Base-by-base conservation (phyloP, 306 rosid genomes). In the Vachellia pachyceras region DNA sequence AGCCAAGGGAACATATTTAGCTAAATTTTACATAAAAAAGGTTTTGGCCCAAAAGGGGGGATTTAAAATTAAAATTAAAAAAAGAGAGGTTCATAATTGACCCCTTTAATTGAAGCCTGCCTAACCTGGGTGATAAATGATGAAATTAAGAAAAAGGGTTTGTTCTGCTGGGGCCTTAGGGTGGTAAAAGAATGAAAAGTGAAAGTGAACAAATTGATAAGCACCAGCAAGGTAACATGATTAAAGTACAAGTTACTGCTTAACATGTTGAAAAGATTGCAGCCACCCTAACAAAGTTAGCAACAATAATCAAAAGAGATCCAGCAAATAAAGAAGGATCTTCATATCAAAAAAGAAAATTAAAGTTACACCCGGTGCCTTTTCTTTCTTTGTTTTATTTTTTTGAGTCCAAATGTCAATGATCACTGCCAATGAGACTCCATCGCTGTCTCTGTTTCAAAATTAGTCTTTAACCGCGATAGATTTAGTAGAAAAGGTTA, bases 151-250 rank as follows among this genome's bases (percentile, higher is more conserved):
- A 3, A 13, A n/a, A n/a, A 13, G 33, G 10, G 11, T 44, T 2
- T 10, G 52, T 40, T 3, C 20, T 39, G 50, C 3, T 39, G 0
- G 6, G 49, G n/a, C 4, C 5, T 37, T 6, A 37, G 57, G 57
- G 57, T 5, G 57, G 15, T 4, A 49, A 49, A 49, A 49, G 73
- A n/a, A n/a, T 11, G 0, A 69, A 69, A 42, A 42, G 54, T 22
- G 39, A 69, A 69, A 69, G 74, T 8, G 33, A 5, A 69, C 74
- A 69, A 69, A 44, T 42, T 69, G 73, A 68, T 68, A 10, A 41
- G 18, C 25, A n/a, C 18, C 7, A n/a, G 3, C 33, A 68, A 41
- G 17, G 41, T 3, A 68, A 68, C 8, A 68, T 41, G 54, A 69
- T 42, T 69, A 69, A 69, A 42, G 73, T 20, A 20, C 3, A 20